phyloP scores from a whole-genome alignment of 2,329 filamentous ascomycete genomes.

The Aspergillus thermomutatus region DNA sequence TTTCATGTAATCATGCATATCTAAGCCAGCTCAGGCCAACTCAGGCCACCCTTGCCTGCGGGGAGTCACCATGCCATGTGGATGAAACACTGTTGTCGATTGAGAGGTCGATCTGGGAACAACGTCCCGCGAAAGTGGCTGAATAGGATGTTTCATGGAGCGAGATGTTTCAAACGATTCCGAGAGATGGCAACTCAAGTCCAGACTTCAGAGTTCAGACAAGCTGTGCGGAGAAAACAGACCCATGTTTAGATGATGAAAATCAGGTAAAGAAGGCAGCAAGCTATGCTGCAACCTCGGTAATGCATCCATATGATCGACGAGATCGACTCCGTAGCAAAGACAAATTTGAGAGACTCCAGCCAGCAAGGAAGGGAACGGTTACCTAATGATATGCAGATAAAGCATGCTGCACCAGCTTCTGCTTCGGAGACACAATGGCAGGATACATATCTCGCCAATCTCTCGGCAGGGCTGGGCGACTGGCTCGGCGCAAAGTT shows the following conservation, averaged over 20 bases:
- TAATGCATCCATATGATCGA: not conserved
- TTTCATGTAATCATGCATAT: not conserved
- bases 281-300: not conserved
- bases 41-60: not conserved
- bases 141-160: not conserved
- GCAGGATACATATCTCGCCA: constrained; percentile 3
- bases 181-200: not conserved
- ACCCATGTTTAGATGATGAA: not conserved
- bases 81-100: not conserved
- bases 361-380: not conserved
- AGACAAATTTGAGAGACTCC: not conserved
- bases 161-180: not conserved
- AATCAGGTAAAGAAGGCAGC: not conserved
- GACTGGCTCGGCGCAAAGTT: constrained; percentile 11
- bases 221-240: not conserved
- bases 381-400: not conserved
- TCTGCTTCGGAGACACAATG: not conserved
- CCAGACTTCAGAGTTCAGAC: not conserved
- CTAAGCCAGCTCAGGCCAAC: not conserved
- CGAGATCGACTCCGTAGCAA: not conserved
- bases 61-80: not conserved
- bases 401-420: not conserved
- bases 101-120: not conserved
- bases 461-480: constrained; percentile 15
- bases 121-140: not conserved